phyloP scores from a whole-genome alignment of 2,329 filamentous ascomycete species.

The Bertia moriformis region DNA sequence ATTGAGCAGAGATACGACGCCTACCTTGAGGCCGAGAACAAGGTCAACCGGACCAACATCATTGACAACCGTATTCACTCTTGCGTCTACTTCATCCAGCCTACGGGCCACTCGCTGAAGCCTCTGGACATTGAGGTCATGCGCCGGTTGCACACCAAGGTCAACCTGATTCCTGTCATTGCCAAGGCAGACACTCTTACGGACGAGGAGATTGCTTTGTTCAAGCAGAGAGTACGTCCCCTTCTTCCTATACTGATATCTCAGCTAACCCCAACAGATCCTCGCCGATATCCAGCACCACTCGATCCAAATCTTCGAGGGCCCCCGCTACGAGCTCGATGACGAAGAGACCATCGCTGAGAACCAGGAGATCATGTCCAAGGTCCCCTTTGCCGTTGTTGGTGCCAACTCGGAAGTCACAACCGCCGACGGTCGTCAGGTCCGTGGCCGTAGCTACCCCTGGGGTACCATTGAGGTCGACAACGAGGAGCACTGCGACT shows the following conservation, averaged over 20 bases:
- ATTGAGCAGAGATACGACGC: conserved; percentile 98
- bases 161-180: conserved; percentile 98
- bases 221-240: conserved; percentile 82
- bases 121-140: conserved; percentile 98
- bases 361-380: conserved; percentile 99
- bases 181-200: conserved; percentile 97
- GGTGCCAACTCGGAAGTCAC: conserved; percentile 92
- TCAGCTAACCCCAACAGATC: conserved; percentile 47
- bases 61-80: conserved; percentile 98
- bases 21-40: conserved; percentile 98
- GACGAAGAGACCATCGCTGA: conserved; percentile 99
- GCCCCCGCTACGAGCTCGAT: conserved; percentile 93
- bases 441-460: conserved; percentile 88
- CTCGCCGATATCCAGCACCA: conserved; percentile 93
- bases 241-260: conserved; percentile 2
- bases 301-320: conserved; percentile 97
- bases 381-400: conserved; percentile 95
- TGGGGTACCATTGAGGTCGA: conserved; percentile 99
- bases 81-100: conserved; percentile 99
- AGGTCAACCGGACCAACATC: conserved; percentile 99
- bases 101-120: conserved; percentile 95
- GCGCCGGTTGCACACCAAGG: conserved; percentile 98
- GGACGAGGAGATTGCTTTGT: conserved; percentile 83
- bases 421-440: conserved; percentile 85
- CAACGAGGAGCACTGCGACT: conserved; percentile 99